phyloP scores from a whole-genome alignment of 441 rosid species.

The Kokia cookei region DNA sequence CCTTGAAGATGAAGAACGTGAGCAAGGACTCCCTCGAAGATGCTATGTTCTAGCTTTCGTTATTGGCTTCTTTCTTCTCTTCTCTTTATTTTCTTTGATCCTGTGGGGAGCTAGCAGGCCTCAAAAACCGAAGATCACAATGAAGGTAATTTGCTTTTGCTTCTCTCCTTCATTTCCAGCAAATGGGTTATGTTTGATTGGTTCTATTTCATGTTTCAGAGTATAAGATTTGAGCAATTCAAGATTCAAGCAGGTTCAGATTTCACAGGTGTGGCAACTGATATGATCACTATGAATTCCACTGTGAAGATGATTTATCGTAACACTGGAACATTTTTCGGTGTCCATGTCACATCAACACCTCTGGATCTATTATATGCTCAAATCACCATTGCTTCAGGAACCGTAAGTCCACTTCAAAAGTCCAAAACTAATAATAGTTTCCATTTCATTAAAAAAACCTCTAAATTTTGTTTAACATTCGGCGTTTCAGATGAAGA shows the following conservation, averaged over 20 bases:
- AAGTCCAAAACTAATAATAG: neutral
- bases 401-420: slow-evolving; percentile 44
- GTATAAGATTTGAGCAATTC: slow-evolving; percentile 59
- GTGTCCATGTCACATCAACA: slow-evolving; percentile 77
- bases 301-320: slow-evolving; percentile 63
- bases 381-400: slow-evolving; percentile 60
- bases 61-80: slow-evolving; percentile 65
- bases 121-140: slow-evolving; percentile 76
- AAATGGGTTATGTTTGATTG: neutral
- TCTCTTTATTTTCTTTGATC: slow-evolving; percentile 74
- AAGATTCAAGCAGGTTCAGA: slow-evolving; percentile 89
- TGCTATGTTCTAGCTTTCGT: slow-evolving; percentile 75
- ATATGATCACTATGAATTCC: slow-evolving; percentile 73
- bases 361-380: slow-evolving; percentile 72
- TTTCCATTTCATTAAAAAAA: neutral
- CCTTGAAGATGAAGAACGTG: slow-evolving; percentile 68
- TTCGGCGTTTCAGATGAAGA: slow-evolving; percentile 50
- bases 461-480: slow-evolving; percentile 4
- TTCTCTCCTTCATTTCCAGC: neutral
- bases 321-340: slow-evolving; percentile 88
- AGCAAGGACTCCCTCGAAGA: slow-evolving; percentile 60
- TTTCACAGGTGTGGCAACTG: slow-evolving; percentile 78
- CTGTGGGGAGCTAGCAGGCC: slow-evolving; percentile 83
- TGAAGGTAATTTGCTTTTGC: slow-evolving; percentile 37
- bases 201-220: slow-evolving; percentile 28